Evolutionary conservation across 179 eudicot species (phyloP).

Genomic region (Beta macrorhiza): DNA sequence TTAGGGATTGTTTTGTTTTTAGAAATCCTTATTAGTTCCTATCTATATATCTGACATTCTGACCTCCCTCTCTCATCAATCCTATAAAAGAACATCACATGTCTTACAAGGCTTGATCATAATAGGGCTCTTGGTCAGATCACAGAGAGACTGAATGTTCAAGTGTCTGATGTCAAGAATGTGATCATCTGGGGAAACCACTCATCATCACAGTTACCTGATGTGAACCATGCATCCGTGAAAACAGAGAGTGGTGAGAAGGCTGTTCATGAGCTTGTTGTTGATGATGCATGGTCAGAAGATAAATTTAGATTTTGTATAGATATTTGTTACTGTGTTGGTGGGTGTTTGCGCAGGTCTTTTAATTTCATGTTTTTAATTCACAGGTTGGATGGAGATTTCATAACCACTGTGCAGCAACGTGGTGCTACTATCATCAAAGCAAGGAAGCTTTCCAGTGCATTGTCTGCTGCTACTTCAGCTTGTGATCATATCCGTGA

Average conservation of each 20-base stretch:
- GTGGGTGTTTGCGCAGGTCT: no score
- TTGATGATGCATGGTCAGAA: conserved; percentile 72
- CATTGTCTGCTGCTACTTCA: conserved; percentile 89
- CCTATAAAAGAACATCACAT: conserved; percentile 75
- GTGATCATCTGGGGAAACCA: conserved; percentile 93
- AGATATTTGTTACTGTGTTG: neutral
- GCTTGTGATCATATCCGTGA: conserved; percentile 95
- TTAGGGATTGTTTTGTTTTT: no score
- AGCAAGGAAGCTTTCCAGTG: conserved; percentile 93
- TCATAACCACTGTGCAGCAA: conserved; percentile 80
- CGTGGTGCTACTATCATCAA: conserved; percentile 86
- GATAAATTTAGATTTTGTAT: neutral
- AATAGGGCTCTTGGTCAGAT: conserved; percentile 95
- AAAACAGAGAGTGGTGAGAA: conserved; percentile 70
- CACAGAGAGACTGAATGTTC: conserved; percentile 75
- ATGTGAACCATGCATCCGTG: conserved; percentile 91
- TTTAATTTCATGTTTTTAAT: no score
- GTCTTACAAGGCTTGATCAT: conserved; percentile 87
- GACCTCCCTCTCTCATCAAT: conserved; percentile 42
- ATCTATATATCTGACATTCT: no score
- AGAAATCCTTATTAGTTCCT: no score
- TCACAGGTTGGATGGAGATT: conserved; percentile 59
- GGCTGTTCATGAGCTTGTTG: conserved; percentile 72
- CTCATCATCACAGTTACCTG: conserved; percentile 70
- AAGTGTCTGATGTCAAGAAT: conserved; percentile 80